Evolutionary conservation across 2,329 filamentous ascomycete species (phyloP).

Genomic region (Stagonosporopsis cucurbitacearum): DNA sequence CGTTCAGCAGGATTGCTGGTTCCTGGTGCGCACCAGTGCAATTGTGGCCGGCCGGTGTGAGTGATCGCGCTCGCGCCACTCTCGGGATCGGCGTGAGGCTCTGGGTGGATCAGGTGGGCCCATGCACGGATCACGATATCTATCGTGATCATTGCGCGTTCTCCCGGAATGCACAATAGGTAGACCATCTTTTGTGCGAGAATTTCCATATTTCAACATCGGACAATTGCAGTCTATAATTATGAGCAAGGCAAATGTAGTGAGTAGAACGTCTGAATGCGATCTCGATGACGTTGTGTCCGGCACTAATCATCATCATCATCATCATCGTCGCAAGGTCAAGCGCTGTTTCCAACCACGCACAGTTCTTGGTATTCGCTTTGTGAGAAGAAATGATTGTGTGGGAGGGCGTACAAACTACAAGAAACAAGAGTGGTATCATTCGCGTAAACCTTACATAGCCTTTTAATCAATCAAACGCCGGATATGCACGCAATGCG

Average conservation of each 20-base stretch:
- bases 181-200: conserved; percentile 15
- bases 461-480: not conserved
- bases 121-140: conserved; percentile 10
- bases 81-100: conserved; percentile 18
- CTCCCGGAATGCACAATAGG: too few species aligned
- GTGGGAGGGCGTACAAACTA: not conserved
- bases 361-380: not conserved
- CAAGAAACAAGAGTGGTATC: conserved; percentile 10
- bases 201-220: not conserved
- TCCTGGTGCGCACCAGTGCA: conserved; percentile 2
- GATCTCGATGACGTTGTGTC: not conserved
- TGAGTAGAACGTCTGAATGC: not conserved
- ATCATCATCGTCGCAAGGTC: not conserved
- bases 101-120: conserved; percentile 12
- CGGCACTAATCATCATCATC: too few species aligned
- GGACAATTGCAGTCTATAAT: conserved; percentile 5
- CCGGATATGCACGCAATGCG: not conserved
- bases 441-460: conserved; percentile 5
- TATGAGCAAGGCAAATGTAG: conserved; percentile 3
- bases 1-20: not conserved
- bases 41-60: not conserved
- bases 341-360: too few species aligned
- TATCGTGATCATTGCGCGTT: conserved; percentile 8
- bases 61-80: conserved; percentile 14
- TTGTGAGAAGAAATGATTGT: not conserved